Evolutionary conservation across 1,284 basidiomycete genomes (phyloP).

Genomic region (Naganishia cerealis): DNA sequence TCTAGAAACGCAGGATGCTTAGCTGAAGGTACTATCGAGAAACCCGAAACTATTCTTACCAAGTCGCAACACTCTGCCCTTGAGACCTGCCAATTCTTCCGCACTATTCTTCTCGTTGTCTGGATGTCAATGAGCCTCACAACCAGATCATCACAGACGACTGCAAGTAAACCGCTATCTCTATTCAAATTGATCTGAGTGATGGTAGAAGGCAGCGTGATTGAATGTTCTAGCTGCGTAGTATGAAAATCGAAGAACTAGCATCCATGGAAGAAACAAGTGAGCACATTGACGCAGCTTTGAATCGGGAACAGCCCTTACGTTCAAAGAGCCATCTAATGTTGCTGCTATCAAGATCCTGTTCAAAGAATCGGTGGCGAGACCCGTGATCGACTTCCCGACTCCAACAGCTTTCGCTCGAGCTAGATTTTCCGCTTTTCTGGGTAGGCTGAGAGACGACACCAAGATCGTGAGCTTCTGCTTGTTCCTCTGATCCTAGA

Average conservation of each 20-base stretch:
- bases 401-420: conserved; percentile 58
- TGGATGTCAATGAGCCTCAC: conserved; percentile 89
- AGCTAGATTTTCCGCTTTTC: conserved; percentile 48
- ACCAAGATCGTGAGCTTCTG: conserved; percentile 55
- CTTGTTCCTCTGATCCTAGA: too few relatives aligned
- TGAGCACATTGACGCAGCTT: conserved; percentile 2
- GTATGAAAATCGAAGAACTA: conserved; percentile 97
- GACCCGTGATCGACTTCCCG: conserved; percentile 69
- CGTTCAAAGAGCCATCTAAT: conserved; percentile 81
- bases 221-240: conserved; percentile 67
- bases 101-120: conserved; percentile 77
- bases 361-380: conserved; percentile 85
- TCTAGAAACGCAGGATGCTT: conserved; percentile 55
- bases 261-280: background rate
- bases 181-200: conserved; percentile 75
- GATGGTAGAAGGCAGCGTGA: conserved; percentile 68
- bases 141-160: conserved; percentile 78
- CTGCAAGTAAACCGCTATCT: conserved; percentile 81
- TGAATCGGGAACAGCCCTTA: conserved; percentile 55
- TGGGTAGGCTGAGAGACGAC: conserved; percentile 65
- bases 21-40: background rate
- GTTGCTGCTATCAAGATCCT: conserved; percentile 77
- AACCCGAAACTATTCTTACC: conserved; percentile 56
- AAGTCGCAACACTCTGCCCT: conserved; percentile 78
- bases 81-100: conserved; percentile 81